Evolutionary conservation across 1,284 basidiomycete species (phyloP), one percentile per base, ranked within the genome.

Genomic region (Sporisorium exsertum): DNA sequence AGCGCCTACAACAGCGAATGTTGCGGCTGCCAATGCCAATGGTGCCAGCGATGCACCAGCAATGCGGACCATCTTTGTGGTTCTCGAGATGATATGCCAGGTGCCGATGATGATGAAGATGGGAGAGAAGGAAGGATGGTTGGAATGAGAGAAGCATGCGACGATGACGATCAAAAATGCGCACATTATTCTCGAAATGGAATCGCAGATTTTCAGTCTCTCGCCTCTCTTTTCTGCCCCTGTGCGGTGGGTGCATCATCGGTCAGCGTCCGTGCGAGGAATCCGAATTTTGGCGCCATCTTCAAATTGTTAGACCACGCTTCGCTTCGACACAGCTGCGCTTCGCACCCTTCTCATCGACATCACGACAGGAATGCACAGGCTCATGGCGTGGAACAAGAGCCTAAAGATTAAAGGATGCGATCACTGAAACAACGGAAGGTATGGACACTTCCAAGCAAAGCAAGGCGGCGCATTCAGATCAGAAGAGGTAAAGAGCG

Each of bases 51-150:
- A 47, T 16, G 53, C 35, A 26, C 37, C 47, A 3, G 49, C 43
- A 29, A 71, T 51, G 47, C 67, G 72, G 22, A 75, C 72, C 72
- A 75, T 75, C 20, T 33, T 22, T n/a, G 27, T 35, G 24, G 20
- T 60, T 18, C 16, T 18, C 24, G 22, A 29, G 37, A 22, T 29
- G 51, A 5, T 22, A 32, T 18, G 6, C 35, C 13, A 15, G n/a
- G 9, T 52, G 29, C 24, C 5, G 26, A 49, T 49, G n/a, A 16
- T 22, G 40, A 24, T 9, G 56, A 13, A 5, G 43, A 33, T 35
- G n/a, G n/a, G 20, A 12, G 45, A 15, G 33, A 16, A 29, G 20
- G 50, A 55, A 29, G 45, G 15, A 10, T n/a, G 56, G 42, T 20
- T 20, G 13, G 16, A 15, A 35, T 8, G 29, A 33, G 37, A 6